phyloP scores from a whole-genome alignment of 768 basidiomycete genomes.

The Lactifluus volemus region DNA sequence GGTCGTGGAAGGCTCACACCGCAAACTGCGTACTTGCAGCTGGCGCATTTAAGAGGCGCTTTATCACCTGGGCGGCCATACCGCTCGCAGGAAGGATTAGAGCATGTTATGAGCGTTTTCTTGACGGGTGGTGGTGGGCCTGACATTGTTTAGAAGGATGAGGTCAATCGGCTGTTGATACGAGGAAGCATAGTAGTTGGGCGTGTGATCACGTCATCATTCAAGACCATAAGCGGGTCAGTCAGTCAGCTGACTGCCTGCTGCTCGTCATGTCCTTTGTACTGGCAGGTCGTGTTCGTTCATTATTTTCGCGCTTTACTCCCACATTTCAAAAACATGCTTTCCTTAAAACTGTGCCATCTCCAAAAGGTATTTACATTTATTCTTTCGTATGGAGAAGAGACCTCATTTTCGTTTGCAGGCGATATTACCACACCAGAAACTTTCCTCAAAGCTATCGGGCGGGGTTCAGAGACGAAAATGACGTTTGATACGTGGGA shows the following conservation, averaged over 20 bases:
- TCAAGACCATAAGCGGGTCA: too few species aligned
- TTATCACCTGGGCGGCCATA: conserved; percentile 4
- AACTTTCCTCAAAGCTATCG: conserved; percentile 68
- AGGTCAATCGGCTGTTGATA: background rate
- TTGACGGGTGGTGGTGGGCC: conserved; percentile 16
- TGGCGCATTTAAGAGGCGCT: conserved; percentile 18
- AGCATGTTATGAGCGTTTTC: conserved; percentile 16
- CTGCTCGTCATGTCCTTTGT: conserved; percentile 1
- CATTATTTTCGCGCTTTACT: background rate
- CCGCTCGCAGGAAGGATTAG: conserved; percentile 12
- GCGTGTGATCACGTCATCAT: conserved; percentile 4
- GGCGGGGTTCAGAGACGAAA: conserved; percentile 59
- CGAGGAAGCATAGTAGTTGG: too few species aligned
- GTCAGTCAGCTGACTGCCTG: background rate
- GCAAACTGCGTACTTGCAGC: conserved; percentile 15
- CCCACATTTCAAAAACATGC: conserved; percentile 7
- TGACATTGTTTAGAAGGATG: conserved; percentile 9
- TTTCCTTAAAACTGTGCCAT: background rate
- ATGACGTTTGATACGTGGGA: conserved; percentile 60
- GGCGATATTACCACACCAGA: conserved; percentile 46
- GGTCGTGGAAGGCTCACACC: background rate
- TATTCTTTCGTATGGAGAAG: background rate
- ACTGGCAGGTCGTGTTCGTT: background rate
- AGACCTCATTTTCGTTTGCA: conserved; percentile 21
- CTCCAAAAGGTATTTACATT: background rate